Evolutionary conservation across 2,329 filamentous ascomycete genomes (phyloP).

Genomic region (Ciborinia camelliae): DNA sequence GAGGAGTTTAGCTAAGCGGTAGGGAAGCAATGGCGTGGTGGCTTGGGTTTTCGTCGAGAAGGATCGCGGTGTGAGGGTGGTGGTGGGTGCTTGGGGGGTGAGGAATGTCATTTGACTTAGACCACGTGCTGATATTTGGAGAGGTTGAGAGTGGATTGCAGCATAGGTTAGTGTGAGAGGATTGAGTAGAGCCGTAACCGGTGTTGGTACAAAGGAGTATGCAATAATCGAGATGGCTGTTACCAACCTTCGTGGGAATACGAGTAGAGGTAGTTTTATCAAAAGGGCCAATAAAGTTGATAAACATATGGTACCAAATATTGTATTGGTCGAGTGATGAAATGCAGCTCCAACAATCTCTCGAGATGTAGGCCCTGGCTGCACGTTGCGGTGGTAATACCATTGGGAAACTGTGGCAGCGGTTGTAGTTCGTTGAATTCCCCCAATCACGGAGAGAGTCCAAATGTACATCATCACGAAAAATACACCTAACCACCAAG

Average conservation of each 20-base stretch:
- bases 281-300: constrained; percentile 78
- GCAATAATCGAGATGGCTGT: constrained; percentile 64
- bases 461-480: constrained; percentile 95
- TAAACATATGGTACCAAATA: constrained; percentile 89
- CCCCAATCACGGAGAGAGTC: constrained; percentile 83
- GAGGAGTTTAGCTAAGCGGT: constrained; percentile 85
- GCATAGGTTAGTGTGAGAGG: constrained; percentile 89
- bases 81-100: constrained; percentile 67
- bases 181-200: constrained; percentile 82
- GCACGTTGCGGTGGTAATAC: constrained; percentile 93
- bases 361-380: constrained; percentile 71
- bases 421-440: constrained; percentile 85
- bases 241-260: constrained; percentile 70
- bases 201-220: constrained; percentile 79
- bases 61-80: constrained; percentile 59
- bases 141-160: constrained; percentile 84
- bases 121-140: constrained; percentile 73
- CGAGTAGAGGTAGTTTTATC: constrained; percentile 77
- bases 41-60: constrained; percentile 46
- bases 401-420: constrained; percentile 96
- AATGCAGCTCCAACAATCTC: constrained; percentile 83
- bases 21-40: constrained; percentile 66
- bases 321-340: constrained; percentile 74
- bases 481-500: constrained; percentile 91
- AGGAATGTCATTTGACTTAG: constrained; percentile 81